Evolutionary conservation across 352 stramenopile genomes (phyloP), one percentile per base, ranked within the genome.

Genomic region (Phytophthora megakarya): DNA sequence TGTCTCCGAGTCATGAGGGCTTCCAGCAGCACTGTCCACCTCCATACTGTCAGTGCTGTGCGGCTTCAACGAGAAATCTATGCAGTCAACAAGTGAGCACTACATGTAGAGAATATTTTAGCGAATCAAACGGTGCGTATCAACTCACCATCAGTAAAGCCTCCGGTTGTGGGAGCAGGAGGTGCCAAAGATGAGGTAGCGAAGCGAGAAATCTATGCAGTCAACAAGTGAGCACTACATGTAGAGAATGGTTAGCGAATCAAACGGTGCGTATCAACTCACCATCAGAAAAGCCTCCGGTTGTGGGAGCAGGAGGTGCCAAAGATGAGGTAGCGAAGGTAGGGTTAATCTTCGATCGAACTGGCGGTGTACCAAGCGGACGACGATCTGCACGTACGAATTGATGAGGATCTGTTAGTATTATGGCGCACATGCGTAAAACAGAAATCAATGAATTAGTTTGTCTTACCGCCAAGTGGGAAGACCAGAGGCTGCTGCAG

Each of bases 261-360:
- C 40, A 35, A 42, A n/a, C 10, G n/a, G 7, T 26, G 15, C 43
- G 5, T 39, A 15, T 3, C 25, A 40, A 35, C 63, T 51, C 59
- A 88, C 78, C 78, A 64, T 82, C 74, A 6, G 75, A 70, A 21
- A 69, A 81, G 18, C 61, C 61, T 53, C 46, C 59, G 46, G 57
- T 43, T 18, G 75, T 75, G 21, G 59, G 54, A 8, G 52, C 25
- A 12, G 50, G 35, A 18, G 60, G 47, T 45, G 63, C 12, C n/a
- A 74, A 51, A 48, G 66, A 71, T 45, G 72, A 66, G 12, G 62
- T 68, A 44, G 68, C 72, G 49, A 80, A 85, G 30, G 43, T 81
- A 66, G 62, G 73, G 58, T 88, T 83, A 42, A 88, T 80, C 26
- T 73, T 69, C 25, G 76, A 83, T 54, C 76, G 76, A 48, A 70